These are phyloP conservation scores for Cordyceps farinosa DNA, from an alignment of 2,329 filamentous ascomycete species.

Conservation along the genomic window DNA sequence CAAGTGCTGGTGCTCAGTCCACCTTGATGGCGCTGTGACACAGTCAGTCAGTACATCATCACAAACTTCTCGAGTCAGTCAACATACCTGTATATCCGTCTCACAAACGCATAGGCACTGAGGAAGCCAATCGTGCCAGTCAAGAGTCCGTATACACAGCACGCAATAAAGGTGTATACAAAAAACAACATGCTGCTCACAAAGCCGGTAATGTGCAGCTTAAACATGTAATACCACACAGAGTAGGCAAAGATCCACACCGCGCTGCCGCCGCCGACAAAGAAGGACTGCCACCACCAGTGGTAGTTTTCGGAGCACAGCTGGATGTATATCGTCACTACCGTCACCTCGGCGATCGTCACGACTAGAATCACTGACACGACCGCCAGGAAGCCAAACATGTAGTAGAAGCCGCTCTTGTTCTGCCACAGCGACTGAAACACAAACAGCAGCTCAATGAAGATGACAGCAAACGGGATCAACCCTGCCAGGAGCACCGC, in stretches of 20 bases:
- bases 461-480: constrained; percentile 81
- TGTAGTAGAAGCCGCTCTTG: constrained; percentile 88
- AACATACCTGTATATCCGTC: constrained; percentile 64
- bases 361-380: constrained; percentile 69
- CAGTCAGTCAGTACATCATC: constrained; percentile 19
- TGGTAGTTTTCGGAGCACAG: constrained; percentile 82
- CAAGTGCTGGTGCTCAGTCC: constrained; percentile 32
- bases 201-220: constrained; percentile 76
- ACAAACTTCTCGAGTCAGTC: background rate
- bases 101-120: constrained; percentile 77
- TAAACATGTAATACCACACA: constrained; percentile 77
- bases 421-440: constrained; percentile 88
- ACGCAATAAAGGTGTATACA: constrained; percentile 77
- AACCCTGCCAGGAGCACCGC: constrained; percentile 70
- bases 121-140: constrained; percentile 83
- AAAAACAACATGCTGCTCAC: constrained; percentile 81
- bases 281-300: constrained; percentile 91
- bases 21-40: constrained; percentile 47
- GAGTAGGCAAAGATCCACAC: constrained; percentile 82
- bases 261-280: constrained; percentile 71
- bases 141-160: constrained; percentile 73
- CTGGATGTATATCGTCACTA: constrained; percentile 78
- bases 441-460: constrained; percentile 81
- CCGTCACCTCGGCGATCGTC: constrained; percentile 77
- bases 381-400: constrained; percentile 79